Conservation (phyloP, 129 eudicot genomes). For the Helianthus annuus region HanXRQr2.0-SUNRISE NC_035438.2:9843405-9843904, state of each 20-base stretch:
- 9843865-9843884: neutral
- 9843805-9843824: neutral
- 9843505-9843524: too few species aligned
- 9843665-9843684: neutral
- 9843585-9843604: neutral
- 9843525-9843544: too few species aligned
- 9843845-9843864: neutral
- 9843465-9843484: too few species aligned
- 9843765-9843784: slow-evolving; percentile 28
- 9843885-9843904: neutral
- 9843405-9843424: too few species aligned
- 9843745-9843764: neutral
- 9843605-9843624: neutral
- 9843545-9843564: too few species aligned
- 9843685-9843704: neutral
- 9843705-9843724: neutral
- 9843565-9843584: too few species aligned
- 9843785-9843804: neutral
- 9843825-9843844: neutral
- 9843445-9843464: too few species aligned
- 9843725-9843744: slow-evolving; percentile 1
- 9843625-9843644: slow-evolving; percentile 14
- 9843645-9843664: slow-evolving; percentile 12
- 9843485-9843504: too few species aligned
- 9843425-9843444: too few species aligned